A percentile compares a stretch with the other conserved stretches of the same genome.
Evolutionary conservation across 2,329 filamentous ascomycete genomes (phyloP).

Genomic region (Endoconidiophora laricicola): DNA sequence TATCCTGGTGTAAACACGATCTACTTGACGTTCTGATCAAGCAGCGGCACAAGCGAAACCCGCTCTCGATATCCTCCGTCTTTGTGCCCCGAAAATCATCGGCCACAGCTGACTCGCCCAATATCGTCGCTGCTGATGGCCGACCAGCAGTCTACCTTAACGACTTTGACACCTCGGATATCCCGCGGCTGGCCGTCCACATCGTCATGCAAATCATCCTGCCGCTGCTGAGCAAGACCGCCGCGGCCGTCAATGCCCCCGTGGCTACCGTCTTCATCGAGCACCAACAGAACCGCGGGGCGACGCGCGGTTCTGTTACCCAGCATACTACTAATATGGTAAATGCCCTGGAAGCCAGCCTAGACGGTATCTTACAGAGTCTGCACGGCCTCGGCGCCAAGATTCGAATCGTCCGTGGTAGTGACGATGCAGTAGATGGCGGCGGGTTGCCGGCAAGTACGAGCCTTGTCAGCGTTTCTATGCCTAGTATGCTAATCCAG

Average conservation of each 20-base stretch:
- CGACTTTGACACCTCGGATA: slow-evolving; percentile 4
- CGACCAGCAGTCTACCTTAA: background rate
- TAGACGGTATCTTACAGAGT: slow-evolving; percentile 1
- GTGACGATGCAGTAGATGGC: too few species aligned
- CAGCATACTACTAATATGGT: slow-evolving; percentile 5
- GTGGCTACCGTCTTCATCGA: slow-evolving; percentile 3
- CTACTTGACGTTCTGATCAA: background rate
- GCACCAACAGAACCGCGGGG: slow-evolving; percentile 7
- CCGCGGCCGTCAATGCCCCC: background rate
- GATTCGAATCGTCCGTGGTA: too few species aligned
- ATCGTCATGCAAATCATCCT: slow-evolving; percentile 6
- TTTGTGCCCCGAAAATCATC: background rate
- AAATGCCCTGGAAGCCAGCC: slow-evolving; percentile 6
- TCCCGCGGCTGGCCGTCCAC: slow-evolving; percentile 3
- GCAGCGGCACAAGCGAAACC: background rate
- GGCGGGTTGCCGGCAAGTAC: too few species aligned
- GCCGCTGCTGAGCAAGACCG: background rate
- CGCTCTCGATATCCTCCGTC: background rate
- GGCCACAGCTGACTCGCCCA: background rate
- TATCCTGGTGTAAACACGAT: slow-evolving; percentile 7
- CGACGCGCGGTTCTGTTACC: background rate
- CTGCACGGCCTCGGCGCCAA: background rate
- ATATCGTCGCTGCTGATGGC: background rate
- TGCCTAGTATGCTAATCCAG: too few species aligned
- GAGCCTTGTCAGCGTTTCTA: too few species aligned